These are phyloP conservation scores for Beauveria brongniartii DNA, from an alignment of 2,329 filamentous ascomycete genomes.

Conservation along the genomic window DNA sequence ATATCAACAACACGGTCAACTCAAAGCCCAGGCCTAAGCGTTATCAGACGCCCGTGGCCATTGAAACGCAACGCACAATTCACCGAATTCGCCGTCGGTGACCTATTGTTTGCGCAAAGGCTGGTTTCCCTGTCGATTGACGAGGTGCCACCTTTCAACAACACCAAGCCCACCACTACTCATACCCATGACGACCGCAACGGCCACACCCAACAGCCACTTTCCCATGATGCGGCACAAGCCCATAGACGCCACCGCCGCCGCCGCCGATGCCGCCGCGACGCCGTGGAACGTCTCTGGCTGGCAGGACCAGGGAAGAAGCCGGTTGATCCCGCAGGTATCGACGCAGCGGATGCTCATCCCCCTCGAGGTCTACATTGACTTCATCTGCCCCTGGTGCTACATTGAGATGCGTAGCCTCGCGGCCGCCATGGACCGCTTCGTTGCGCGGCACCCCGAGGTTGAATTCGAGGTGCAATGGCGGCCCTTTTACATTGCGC, in stretches of 20 bases:
- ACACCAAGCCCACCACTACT: not conserved
- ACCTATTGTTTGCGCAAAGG: not conserved
- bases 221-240: not conserved
- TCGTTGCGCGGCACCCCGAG: constrained; percentile 31
- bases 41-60: not conserved
- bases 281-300: not conserved
- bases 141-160: not conserved
- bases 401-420: constrained; percentile 41
- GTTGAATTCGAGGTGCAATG: constrained; percentile 38
- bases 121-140: not conserved
- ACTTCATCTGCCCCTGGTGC: constrained; percentile 45
- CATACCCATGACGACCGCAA: not conserved
- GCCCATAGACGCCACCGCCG: not conserved
- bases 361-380: constrained; percentile 38
- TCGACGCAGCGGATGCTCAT: constrained; percentile 11
- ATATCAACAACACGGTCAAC: not conserved
- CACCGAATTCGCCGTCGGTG: not conserved
- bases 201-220: not conserved
- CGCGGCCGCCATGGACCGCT: constrained; percentile 35
- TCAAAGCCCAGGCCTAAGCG: not conserved
- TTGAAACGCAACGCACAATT: not conserved
- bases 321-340: not conserved
- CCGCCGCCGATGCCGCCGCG: not conserved
- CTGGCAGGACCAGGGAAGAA: not conserved
- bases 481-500: constrained; percentile 39